These are phyloP conservation scores for Craspedostauros australis DNA, from an alignment of 108 stramenopile species.

Conservation along the genomic window DNA sequence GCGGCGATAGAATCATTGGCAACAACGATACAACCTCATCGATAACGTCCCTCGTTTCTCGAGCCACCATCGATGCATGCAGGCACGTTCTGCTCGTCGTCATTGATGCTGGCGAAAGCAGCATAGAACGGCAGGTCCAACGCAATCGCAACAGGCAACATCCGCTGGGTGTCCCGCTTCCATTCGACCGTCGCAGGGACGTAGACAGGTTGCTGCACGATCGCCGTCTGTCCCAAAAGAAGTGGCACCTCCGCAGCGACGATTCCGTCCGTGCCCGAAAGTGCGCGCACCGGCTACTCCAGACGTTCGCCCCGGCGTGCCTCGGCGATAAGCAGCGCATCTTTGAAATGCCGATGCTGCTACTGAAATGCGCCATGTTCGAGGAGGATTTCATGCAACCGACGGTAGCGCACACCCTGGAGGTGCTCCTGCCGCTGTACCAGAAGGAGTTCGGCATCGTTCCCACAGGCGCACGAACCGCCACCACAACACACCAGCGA, in stretches of 20 bases:
- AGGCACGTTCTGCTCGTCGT: slow-evolving; percentile 5
- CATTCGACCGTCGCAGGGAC: slow-evolving; percentile 12
- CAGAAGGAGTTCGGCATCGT: not conserved
- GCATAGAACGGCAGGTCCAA: slow-evolving; percentile 5
- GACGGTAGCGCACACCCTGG: slow-evolving; percentile 3
- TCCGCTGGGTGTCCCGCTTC: slow-evolving; percentile 13
- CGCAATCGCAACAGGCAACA: not conserved
- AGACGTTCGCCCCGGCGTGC: not conserved
- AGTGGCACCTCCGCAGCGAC: slow-evolving; percentile 2
- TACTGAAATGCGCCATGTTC: slow-evolving; percentile 17
- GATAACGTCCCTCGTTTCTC: not conserved
- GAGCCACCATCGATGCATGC: not conserved
- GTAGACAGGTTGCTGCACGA: slow-evolving; percentile 10
- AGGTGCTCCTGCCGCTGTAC: slow-evolving; percentile 6
- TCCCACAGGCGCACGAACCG: not conserved
- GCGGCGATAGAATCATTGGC: not conserved
- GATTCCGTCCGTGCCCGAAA: slow-evolving; percentile 9
- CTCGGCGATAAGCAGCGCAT: not conserved
- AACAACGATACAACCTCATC: no score
- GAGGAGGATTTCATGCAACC: slow-evolving; percentile 11
- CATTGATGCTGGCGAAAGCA: slow-evolving; percentile 4
- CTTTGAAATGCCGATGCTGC: slow-evolving; percentile 13
- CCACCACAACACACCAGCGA: not conserved
- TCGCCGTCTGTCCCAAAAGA: slow-evolving; percentile 10
- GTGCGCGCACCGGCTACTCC: slow-evolving; percentile 13